Conservation (phyloP, 306 rosid species). For the Cotoneaster glaucophyllus region DNA sequence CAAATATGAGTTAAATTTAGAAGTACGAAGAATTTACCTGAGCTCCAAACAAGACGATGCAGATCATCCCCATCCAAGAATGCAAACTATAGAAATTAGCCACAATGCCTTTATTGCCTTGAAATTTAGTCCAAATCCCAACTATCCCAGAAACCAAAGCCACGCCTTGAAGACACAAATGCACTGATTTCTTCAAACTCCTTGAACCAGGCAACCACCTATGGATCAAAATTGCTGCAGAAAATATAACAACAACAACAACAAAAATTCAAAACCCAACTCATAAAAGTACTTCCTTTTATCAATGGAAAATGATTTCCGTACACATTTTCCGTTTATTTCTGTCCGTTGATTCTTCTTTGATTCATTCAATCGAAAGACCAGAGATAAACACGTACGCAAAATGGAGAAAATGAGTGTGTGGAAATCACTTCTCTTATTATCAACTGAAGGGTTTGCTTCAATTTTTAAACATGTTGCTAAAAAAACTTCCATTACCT, state of each 20-base stretch:
- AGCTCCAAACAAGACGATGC: constrained; percentile 59
- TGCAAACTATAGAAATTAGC: constrained; percentile 82
- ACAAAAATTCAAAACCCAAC: constrained; percentile 2
- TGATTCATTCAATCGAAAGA: too few species aligned
- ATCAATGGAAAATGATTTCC: too few species aligned
- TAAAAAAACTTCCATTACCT: constrained; percentile 35
- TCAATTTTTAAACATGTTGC: neutral
- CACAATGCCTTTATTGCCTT: constrained; percentile 51
- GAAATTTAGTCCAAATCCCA: constrained; percentile 90
- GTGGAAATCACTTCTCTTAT: neutral
- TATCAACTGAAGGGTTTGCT: neutral
- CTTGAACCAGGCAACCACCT: constrained; percentile 84
- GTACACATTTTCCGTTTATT: too few species aligned
- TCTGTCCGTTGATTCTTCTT: too few species aligned
- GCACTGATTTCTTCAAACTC: constrained; percentile 67
- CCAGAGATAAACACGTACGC: too few species aligned
- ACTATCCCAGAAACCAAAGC: constrained; percentile 66
- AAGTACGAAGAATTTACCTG: constrained; percentile 40
- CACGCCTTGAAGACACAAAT: constrained; percentile 79
- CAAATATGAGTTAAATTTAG: too few species aligned
- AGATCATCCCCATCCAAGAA: constrained; percentile 94
- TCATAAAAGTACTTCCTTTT: neutral
- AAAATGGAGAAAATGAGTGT: too few species aligned
- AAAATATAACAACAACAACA: neutral
- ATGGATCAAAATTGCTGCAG: constrained; percentile 67